Base-by-base conservation (phyloP, 192 early-diverging fungal species). In the Helicostylum pulchrum region DNA sequence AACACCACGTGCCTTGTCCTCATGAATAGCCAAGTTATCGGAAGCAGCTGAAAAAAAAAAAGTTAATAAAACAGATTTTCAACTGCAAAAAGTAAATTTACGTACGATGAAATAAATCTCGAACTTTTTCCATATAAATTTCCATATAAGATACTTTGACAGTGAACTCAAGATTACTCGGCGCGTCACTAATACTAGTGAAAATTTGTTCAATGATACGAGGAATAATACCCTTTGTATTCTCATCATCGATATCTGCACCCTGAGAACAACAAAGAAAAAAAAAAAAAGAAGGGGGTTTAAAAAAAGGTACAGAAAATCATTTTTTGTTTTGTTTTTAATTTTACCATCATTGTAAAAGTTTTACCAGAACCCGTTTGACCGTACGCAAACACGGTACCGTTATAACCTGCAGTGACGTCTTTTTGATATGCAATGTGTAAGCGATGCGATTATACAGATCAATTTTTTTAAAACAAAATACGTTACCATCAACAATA, bases 101-200 rank as follows among this genome's bases (percentile, higher is more conserved):
- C 84, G 76, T 75, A 91, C 85, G 90, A 74, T 94, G 92, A 43
- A 99, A 81, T 70, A 99, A 74, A 85, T 99, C 98, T 62, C 95
- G 85, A 64, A 99, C 94, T 73, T 90, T 92, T 68, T 99, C 98
- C 96, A 98, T 99, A 81, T 99, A 99, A 67, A 99, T 97, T 86
- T 99, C 98, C 95, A 99, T 98, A 79, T 90, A 99, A n/a, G 94
- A 97, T 3, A 95, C 91, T 69, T 95, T 93, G 66, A 99, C 96
- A 17, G 96, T 98, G 78, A 97, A 99, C 78, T 98, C 96, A 67
- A 98, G 83, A 44, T 90, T 94, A 5, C 89, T 79, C 51, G 98
- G 96, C 10, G 95, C 90, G 19, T 85, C 88, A 78, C 91, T 78
- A 70, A 99, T 99, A 53, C 90, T 90, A 17, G 81, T 82, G 67